Evolutionary conservation across 2,329 filamentous ascomycete genomes (phyloP), one percentile per base, ranked within the genome.

Genomic region (Purpureocillium lavendulum): DNA sequence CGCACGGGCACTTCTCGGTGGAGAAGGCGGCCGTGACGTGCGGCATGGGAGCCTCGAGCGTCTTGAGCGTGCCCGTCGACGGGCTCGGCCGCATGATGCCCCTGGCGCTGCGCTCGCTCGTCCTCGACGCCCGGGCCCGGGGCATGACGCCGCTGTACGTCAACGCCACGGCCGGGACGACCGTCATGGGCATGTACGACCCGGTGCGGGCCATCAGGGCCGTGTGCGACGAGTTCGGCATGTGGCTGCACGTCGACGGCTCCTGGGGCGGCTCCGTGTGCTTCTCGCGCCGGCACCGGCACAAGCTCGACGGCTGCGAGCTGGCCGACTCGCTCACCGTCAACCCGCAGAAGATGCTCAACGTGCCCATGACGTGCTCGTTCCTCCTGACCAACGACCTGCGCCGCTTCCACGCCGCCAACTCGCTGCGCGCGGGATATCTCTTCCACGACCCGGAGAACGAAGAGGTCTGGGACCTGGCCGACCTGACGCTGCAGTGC

Each of bases 261-360:
- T 85, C 80, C 33, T 97, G 89, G 89, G 92, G 92, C 48, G 90
- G 88, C 1, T 74, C 81, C 1, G 86, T 85, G 41, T 72, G 85
- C 47, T 95, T 97, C 64, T 84, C 79, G 1, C 51, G 69, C n/a
- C 65, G 64, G 41, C 80, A 84, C 30, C 66, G 65, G 32, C 53
- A 58, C 44, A 85, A 87, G 54, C 66, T 97, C 12, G 59, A 66
- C 2, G 90, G 90, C 10, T 67, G 74, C 3, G 72, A 87, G 30
- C 70, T 82, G 30, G 90, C 88, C 8, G 75, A 95, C 61, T 87
- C 80, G 11, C 68, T 97, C 30, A 86, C 88, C 1, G 75, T 95
- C 36, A 96, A 94, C 60, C 88, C 92, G 41, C 90, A 97, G 65
- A 97, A 97, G 65, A 97, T 97, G 90, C 75, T 97, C 56, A 87